Evolutionary conservation across 306 rosid genomes (phyloP), one percentile per base, ranked within the genome.

Genomic region (Corylus heterophylla): DNA sequence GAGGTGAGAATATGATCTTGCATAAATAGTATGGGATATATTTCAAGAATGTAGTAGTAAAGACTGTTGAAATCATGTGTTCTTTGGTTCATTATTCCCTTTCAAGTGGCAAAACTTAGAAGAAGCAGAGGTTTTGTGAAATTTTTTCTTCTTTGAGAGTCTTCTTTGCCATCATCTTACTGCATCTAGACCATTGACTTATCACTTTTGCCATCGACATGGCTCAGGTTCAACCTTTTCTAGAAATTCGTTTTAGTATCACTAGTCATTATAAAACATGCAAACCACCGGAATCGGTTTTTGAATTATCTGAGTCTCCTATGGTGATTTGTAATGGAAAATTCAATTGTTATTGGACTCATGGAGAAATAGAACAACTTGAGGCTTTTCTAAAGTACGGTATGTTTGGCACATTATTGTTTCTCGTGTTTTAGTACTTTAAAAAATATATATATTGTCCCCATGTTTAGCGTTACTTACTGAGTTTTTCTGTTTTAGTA

Each of bases 1-100:
- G 89, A 91, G 98, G 98, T 95, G 81, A 85, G 83, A 74, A 68
- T 74, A 37, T 58, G 29, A 27, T 76, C 72, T 25, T 6, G 0
- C 52, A 47, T 76, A 29, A 51, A 52, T 17, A 44, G 14, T 76
- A 68, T 68, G 7, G 44, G 62, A 72, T 14, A 2, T 45, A 27
- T 45, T 16, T 63, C 47, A 25, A 13, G 42, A 11, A 20, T 59
- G 84, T 39, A 61, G 7, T 13, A 58, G 48, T 67, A 37, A 52
- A 50, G 6, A 52, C 42, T 37, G 54, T 52, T 52, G 12, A 12
- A 8, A 25, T 37, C 10, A 67, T 64, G 70, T 27, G 66, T 69
- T 76, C 29, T 63, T 81, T 68, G 22, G 25, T 67, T 42, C 20
- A n/a, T 39, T 67, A 39, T 25, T 1, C 72, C 72, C n/a, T 39